phyloP scores from a whole-genome alignment of 306 rosid species.

The Dryas octopetala region DNA sequence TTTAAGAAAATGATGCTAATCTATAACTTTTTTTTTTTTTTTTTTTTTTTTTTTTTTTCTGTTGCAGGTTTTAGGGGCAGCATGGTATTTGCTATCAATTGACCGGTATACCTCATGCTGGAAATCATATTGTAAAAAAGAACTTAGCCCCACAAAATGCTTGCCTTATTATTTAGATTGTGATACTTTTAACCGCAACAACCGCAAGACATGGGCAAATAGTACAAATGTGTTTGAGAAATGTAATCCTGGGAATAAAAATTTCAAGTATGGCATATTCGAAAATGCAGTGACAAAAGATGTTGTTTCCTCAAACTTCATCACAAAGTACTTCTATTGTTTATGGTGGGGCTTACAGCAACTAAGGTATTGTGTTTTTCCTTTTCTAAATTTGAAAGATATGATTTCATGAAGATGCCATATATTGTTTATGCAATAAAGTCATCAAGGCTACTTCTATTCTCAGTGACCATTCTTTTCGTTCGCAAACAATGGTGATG shows the following conservation, averaged over 20 bases:
- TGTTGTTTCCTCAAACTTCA: slow-evolving; percentile 64
- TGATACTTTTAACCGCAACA: slow-evolving; percentile 21
- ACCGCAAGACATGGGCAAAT: slow-evolving; percentile 55
- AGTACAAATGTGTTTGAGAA: slow-evolving; percentile 54
- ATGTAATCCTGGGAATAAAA: slow-evolving; percentile 50
- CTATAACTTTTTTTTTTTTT: slow-evolving; percentile 14
- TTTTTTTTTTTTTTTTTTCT: slow-evolving; percentile 21
- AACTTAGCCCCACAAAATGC: slow-evolving; percentile 45
- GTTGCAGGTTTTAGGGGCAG: slow-evolving; percentile 89
- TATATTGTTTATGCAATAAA: neutral
- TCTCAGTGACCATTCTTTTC: neutral
- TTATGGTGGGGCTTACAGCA: slow-evolving; percentile 99
- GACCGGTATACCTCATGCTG: slow-evolving; percentile 86
- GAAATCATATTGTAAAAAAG: slow-evolving; percentile 72
- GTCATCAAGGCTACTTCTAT: neutral
- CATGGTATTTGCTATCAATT: slow-evolving; percentile 92
- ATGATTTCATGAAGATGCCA: slow-evolving; percentile 25
- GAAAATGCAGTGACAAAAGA: slow-evolving; percentile 54
- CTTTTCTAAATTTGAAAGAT: slow-evolving; percentile 6
- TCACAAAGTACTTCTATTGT: slow-evolving; percentile 76
- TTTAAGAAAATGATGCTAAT: slow-evolving; percentile 6
- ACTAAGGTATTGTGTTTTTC: slow-evolving; percentile 60
- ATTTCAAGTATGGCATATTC: slow-evolving; percentile 75
- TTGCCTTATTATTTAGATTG: slow-evolving; percentile 60
- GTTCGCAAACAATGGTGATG: slow-evolving; percentile 8